Evolutionary conservation across 768 basidiomycete species (phyloP).

Genomic region (Galerina marginata): DNA sequence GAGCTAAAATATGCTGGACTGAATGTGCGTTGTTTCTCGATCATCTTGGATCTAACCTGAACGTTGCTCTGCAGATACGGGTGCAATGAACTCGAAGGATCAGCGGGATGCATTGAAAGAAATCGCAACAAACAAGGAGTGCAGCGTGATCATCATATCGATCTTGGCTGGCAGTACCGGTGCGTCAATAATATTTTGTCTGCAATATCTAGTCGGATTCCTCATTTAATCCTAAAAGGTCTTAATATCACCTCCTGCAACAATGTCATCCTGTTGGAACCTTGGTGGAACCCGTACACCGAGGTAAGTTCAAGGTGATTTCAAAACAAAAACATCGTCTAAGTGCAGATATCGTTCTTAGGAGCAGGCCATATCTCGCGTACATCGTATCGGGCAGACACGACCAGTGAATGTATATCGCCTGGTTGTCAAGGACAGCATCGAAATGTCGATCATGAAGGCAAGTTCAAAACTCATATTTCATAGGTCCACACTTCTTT

Average conservation of each 20-base stretch:
- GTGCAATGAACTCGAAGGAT: slow-evolving; percentile 7
- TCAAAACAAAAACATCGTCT: neutral
- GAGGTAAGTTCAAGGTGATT: slow-evolving; percentile 15
- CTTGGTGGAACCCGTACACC: slow-evolving; percentile 31
- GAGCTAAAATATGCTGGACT: slow-evolving; percentile 8
- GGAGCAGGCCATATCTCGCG: slow-evolving; percentile 28
- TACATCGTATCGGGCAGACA: slow-evolving; percentile 23
- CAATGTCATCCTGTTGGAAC: slow-evolving; percentile 28
- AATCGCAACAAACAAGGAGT: slow-evolving; percentile 14
- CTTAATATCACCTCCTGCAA: slow-evolving; percentile 27
- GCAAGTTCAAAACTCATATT: slow-evolving; percentile 16
- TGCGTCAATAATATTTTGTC: neutral
- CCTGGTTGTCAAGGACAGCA: slow-evolving; percentile 12
- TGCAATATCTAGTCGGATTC: neutral
- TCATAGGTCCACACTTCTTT: neutral
- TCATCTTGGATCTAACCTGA: neutral
- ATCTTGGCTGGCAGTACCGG: slow-evolving; percentile 19
- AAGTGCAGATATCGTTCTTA: neutral
- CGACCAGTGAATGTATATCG: slow-evolving; percentile 19
- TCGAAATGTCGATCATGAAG: slow-evolving; percentile 32
- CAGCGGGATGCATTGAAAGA: slow-evolving; percentile 10
- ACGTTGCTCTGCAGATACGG: slow-evolving; percentile 10
- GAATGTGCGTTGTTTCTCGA: slow-evolving; percentile 3
- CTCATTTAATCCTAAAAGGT: slow-evolving; percentile 10
- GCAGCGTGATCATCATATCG: slow-evolving; percentile 21